Evolutionary conservation across 345 rosid species (phyloP), one percentile per base, ranked within the genome.

Genomic region (Firmiana major): DNA sequence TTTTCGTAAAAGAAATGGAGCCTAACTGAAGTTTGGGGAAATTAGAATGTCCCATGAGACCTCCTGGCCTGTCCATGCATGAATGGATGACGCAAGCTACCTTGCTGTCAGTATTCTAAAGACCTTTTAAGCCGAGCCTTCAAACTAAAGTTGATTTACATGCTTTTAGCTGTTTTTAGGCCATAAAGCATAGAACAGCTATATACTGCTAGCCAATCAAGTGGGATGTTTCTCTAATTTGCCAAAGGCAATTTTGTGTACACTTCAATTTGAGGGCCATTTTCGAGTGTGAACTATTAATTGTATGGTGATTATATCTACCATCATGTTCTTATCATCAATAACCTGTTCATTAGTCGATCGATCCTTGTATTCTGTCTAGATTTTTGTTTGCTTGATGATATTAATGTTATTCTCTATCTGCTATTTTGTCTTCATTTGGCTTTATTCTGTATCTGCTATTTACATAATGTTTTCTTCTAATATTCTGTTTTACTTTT

Each of bases 161-260:
- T 43, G 72, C 53, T 43, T 67, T 43, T 21, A 67, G 72, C 36
- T 45, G 72, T 67, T 67, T 63, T 11, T 67, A 21, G 36, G 53
- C 19, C 9, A 22, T 67, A 67, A 65, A 65, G 51, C 71, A 42
- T 66, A 21, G 9, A 17, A 66, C 53, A 42, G n/a, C 51, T 43
- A 53, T 66, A 43, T 40, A 42, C 6, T 66, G 53, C 71, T 12
- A 53, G 34, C 16, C 34, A 66, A 24, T 45, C 55, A 22, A 68
- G 55, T 68, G 55, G 70, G 55, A 17, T 69, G 38, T 48, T 48
- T 45, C 55, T 68, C 38, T 24, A 68, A 45, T 68, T 24, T 45
- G 10, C 40, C 16, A 7, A 26, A 12, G 72, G 55, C 55, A 67
- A 7, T 67, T 45, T 67, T 45, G 46, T 40, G 55, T 57, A 24